Conservation (phyloP, 129 eudicot genomes). For the Escallonia rubra region DNA sequence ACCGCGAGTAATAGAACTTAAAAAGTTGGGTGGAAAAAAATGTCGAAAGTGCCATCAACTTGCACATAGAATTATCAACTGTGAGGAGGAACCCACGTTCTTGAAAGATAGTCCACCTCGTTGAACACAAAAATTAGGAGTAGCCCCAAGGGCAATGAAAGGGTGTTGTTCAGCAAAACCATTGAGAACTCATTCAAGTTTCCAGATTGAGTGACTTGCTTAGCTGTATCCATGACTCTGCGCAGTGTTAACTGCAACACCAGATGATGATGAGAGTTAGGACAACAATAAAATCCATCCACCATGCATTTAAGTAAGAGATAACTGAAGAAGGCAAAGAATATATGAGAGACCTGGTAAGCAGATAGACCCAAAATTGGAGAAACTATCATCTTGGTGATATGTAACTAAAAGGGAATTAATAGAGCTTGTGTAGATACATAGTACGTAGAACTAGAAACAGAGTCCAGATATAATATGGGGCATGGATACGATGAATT, state of each 20-base stretch:
- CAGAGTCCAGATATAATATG: no score
- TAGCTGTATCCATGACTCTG: constrained; percentile 93
- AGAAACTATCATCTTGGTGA: no score
- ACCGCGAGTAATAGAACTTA: no score
- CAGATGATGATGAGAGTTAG: not conserved
- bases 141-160: constrained; percentile 85
- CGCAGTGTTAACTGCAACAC: constrained; percentile 82
- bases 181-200: constrained; percentile 88
- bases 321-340: not conserved
- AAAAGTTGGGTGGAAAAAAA: no score
- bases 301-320: not conserved
- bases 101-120: constrained; percentile 82
- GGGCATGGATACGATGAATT: no score
- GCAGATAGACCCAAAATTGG: not conserved
- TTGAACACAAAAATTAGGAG: constrained; percentile 61
- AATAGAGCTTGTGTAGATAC: no score
- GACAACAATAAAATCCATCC: constrained; percentile 2
- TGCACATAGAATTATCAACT: not conserved
- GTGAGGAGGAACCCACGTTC: constrained; percentile 59
- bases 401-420: no score
- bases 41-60: not conserved
- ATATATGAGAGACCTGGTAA: not conserved
- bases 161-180: constrained; percentile 90
- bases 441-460: no score
- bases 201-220: constrained; percentile 91